phyloP scores from a whole-genome alignment of 2,329 filamentous ascomycete species.

The Venturia asperata region DNA sequence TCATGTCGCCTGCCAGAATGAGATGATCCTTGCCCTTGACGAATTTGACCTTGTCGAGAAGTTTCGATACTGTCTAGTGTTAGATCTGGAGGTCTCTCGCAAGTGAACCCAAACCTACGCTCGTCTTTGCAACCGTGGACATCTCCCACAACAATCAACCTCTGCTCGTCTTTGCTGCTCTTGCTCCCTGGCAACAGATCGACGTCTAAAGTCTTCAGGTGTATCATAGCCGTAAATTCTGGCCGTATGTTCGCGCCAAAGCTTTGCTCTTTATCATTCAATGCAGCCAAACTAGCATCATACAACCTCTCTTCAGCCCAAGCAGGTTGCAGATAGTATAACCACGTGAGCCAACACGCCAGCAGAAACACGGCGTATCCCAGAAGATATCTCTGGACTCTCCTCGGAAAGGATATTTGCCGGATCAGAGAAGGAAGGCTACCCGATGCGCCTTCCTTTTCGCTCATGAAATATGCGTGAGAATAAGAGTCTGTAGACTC shows the following conservation, averaged over 20 bases:
- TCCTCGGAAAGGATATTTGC: constrained; percentile 28
- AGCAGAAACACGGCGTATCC: constrained; percentile 28
- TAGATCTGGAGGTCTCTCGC: not conserved
- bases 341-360: constrained; percentile 32
- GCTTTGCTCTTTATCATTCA: constrained; percentile 13
- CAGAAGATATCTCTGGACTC: constrained; percentile 32
- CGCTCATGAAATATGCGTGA: constrained; percentile 28
- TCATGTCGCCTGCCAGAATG: constrained; percentile 35
- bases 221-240: constrained; percentile 43
- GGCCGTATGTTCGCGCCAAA: constrained; percentile 45
- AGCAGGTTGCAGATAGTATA: constrained; percentile 31
- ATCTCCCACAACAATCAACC: constrained; percentile 80
- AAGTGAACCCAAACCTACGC: constrained; percentile 37
- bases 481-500: constrained; percentile 26
- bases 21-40: constrained; percentile 47
- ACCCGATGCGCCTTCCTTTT: constrained; percentile 27
- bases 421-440: constrained; percentile 7
- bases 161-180: constrained; percentile 37
- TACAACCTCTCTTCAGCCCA: constrained; percentile 31
- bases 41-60: constrained; percentile 63
- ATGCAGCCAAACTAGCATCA: constrained; percentile 27
- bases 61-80: constrained; percentile 37
- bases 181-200: constrained; percentile 38
- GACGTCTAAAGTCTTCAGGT: constrained; percentile 44
- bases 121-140: constrained; percentile 79